Conservation (phyloP, 2,329 filamentous ascomycete genomes). For the Colletotrichum acutatum region DNA sequence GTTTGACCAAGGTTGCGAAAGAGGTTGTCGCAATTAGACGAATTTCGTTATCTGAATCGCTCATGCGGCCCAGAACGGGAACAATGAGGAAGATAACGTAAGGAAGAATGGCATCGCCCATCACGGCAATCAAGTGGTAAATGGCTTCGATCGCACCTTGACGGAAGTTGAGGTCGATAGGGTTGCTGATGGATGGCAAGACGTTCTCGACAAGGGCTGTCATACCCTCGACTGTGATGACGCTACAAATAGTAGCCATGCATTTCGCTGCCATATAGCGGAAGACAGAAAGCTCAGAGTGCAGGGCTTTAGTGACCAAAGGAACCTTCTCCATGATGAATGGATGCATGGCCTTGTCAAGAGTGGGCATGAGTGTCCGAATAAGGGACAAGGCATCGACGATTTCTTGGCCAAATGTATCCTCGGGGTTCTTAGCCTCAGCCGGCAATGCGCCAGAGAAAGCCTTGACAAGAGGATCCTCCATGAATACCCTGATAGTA, state of each 20-base stretch:
- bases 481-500: constrained; percentile 83
- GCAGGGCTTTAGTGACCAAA: constrained; percentile 86
- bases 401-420: constrained; percentile 86
- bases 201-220: constrained; percentile 95
- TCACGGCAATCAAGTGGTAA: constrained; percentile 97
- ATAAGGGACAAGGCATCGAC: constrained; percentile 95
- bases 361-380: constrained; percentile 90
- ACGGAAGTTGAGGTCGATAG: constrained; percentile 85
- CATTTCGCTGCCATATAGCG: constrained; percentile 98
- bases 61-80: constrained; percentile 96
- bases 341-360: constrained; percentile 78
- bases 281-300: constrained; percentile 90
- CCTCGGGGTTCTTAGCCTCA: constrained; percentile 78
- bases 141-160: constrained; percentile 96
- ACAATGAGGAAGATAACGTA: constrained; percentile 99
- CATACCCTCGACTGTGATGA: constrained; percentile 95
- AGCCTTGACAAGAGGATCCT: constrained; percentile 79
- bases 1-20: constrained; percentile 95
- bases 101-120: constrained; percentile 95
- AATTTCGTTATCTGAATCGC: constrained; percentile 96
- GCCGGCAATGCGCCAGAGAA: constrained; percentile 78
- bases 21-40: constrained; percentile 94
- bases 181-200: constrained; percentile 90
- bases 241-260: constrained; percentile 95
- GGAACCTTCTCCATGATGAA: constrained; percentile 89